These are phyloP conservation scores for Suillus cothurnatus DNA, from an alignment of 768 basidiomycete genomes.

Conservation along the genomic window DNA sequence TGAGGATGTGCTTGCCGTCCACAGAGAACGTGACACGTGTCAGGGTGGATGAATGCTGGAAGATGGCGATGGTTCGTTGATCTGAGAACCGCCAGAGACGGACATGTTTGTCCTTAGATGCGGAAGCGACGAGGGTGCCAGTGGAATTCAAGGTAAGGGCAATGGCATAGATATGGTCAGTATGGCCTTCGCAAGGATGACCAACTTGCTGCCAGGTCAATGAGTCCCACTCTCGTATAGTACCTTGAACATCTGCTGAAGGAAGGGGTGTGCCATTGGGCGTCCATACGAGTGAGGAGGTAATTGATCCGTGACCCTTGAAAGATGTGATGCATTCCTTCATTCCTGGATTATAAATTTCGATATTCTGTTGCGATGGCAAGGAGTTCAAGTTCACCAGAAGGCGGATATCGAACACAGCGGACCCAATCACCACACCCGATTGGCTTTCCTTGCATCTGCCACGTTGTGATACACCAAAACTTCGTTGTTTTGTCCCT, in stretches of 20 bases:
- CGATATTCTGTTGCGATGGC: no score
- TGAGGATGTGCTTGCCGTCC: neutral
- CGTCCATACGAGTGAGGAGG: neutral
- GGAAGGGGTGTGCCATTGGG: neutral
- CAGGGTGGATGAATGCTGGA: neutral
- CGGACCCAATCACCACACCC: accelerated
- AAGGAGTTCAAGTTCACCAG: no score
- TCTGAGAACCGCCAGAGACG: neutral
- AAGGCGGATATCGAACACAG: no score
- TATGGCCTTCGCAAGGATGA: neutral
- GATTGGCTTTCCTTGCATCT: no score
- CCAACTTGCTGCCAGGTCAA: neutral
- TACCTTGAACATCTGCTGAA: no score
- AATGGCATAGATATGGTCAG: accelerated
- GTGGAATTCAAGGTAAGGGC: neutral
- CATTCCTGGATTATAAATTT: neutral
- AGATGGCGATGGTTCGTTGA: neutral
- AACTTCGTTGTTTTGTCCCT: no score
- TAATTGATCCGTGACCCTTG: neutral
- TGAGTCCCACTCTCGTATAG: neutral
- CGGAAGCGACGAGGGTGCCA: neutral
- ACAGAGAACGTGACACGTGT: neutral
- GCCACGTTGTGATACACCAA: no score
- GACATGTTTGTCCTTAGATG: neutral
- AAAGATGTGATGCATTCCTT: neutral